These are phyloP conservation scores for Xerocomus spinulosus DNA, from an alignment of 768 basidiomycete species.

Conservation along the genomic window DNA sequence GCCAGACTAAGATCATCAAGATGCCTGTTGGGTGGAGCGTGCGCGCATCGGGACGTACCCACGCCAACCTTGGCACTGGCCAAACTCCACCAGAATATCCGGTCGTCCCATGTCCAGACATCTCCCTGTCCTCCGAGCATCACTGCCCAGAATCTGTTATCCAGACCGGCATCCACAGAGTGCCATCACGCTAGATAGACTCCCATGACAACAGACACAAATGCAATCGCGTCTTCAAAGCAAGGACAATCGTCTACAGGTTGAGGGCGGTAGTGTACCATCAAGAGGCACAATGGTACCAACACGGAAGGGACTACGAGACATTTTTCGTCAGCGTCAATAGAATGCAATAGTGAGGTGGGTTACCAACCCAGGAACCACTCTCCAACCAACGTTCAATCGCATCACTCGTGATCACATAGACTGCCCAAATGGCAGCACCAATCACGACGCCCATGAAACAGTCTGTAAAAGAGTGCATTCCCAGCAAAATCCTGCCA, in stretches of 20 bases:
- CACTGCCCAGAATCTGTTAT: slow-evolving; percentile 29
- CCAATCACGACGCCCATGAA: slow-evolving; percentile 61
- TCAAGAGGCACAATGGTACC: slow-evolving; percentile 58
- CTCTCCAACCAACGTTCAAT: slow-evolving; percentile 43
- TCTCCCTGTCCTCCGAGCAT: slow-evolving; percentile 60
- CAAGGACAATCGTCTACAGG: slow-evolving; percentile 97
- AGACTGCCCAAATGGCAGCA: slow-evolving; percentile 53
- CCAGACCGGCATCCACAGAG: slow-evolving; percentile 39
- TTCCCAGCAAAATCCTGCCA: slow-evolving; percentile 79
- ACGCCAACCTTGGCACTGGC: slow-evolving; percentile 38
- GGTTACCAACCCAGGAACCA: slow-evolving; percentile 34
- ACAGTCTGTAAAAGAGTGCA: slow-evolving; percentile 85
- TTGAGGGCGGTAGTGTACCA: slow-evolving; percentile 88
- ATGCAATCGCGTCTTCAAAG: slow-evolving; percentile 95
- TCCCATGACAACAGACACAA: slow-evolving; percentile 83
- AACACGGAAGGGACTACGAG: slow-evolving; percentile 51
- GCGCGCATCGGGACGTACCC: slow-evolving; percentile 29
- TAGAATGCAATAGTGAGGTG: slow-evolving; percentile 10
- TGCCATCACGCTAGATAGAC: slow-evolving; percentile 65
- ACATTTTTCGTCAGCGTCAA: slow-evolving; percentile 6
- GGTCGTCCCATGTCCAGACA: slow-evolving; percentile 30
- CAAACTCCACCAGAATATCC: slow-evolving; percentile 35
- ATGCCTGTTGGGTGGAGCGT: slow-evolving; percentile 46
- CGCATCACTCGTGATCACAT: slow-evolving; percentile 30
- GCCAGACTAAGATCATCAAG: slow-evolving; percentile 79